A percentile compares a stretch with the other conserved stretches of the same genome.
phyloP scores from a whole-genome alignment of 139 green algal genomes.

The Picochlorum sp. region DNA sequence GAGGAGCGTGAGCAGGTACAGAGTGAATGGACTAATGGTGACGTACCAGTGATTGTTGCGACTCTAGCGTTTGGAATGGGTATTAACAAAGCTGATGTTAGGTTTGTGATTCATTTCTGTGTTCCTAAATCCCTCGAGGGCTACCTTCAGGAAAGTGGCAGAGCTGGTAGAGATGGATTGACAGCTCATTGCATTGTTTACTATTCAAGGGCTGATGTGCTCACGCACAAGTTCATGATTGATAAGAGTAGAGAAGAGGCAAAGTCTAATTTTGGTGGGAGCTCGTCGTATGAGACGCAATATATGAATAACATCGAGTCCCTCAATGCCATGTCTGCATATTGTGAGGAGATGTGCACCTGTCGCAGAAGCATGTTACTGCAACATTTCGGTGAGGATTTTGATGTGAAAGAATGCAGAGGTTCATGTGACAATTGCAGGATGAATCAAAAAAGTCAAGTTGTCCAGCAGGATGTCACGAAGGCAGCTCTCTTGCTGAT shows the following conservation, averaged over 20 bases:
- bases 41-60: constrained; percentile 67
- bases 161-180: constrained; percentile 68
- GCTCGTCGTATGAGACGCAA: constrained; percentile 14
- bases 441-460: not conserved
- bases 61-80: constrained; percentile 93
- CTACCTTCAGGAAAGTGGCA: constrained; percentile 77
- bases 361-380: constrained; percentile 74
- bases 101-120: constrained; percentile 88
- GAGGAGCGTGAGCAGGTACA: constrained; percentile 67
- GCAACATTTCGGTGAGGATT: constrained; percentile 78
- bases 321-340: constrained; percentile 77
- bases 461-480: constrained; percentile 44
- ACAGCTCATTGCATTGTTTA: constrained; percentile 66
- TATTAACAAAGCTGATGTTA: constrained; percentile 66
- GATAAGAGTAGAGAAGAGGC: constrained; percentile 1
- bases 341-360: constrained; percentile 67
- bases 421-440: constrained; percentile 71
- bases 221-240: constrained; percentile 16
- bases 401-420: constrained; percentile 44
- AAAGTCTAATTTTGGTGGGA: not conserved
- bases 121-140: constrained; percentile 86
- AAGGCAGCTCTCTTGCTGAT: constrained; percentile 11
- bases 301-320: constrained; percentile 63
- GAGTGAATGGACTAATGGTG: constrained; percentile 64
- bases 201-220: constrained; percentile 57